Percentiles rank a stretch among this genome's conserved stretches.
These are phyloP conservation scores for Microdochium paspali DNA, from an alignment of 2,329 filamentous ascomycete species.

Conservation along the genomic window DNA sequence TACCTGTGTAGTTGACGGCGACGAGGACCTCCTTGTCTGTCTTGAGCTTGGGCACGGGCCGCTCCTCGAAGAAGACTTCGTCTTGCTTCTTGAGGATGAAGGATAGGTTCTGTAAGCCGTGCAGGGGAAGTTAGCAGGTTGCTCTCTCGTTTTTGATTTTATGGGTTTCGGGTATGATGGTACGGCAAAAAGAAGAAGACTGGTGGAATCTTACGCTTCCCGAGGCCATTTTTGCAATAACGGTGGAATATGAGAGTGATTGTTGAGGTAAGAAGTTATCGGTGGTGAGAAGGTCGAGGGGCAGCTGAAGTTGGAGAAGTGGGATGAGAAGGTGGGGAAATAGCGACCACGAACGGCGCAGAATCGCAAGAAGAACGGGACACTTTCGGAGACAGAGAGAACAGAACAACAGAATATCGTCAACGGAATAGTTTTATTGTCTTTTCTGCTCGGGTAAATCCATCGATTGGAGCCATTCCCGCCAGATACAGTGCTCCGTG, in stretches of 20 bases:
- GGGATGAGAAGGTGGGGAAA: not conserved
- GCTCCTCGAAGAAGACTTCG: constrained; percentile 66
- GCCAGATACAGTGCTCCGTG: no score
- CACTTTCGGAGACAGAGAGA: not conserved
- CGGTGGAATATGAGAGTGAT: not conserved
- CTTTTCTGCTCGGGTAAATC: no score
- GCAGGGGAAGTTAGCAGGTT: not conserved
- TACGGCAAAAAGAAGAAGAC: no score
- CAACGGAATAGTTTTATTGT: no score
- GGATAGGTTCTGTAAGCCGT: constrained; percentile 60
- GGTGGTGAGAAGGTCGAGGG: not conserved
- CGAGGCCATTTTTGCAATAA: not conserved
- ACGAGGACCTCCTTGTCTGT: constrained; percentile 69
- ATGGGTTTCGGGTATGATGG: not conserved
- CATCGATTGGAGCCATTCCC: no score
- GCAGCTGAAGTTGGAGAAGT: not conserved
- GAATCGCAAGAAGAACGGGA: not conserved
- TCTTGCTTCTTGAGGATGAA: constrained; percentile 73
- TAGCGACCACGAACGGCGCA: not conserved
- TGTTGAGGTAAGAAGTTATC: not conserved
- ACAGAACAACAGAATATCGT: not conserved
- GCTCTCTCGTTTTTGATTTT: no score
- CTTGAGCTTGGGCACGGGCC: constrained; percentile 59
- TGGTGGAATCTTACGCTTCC: not conserved
- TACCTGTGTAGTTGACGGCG: constrained; percentile 75